phyloP scores from a whole-genome alignment of 495 filamentous ascomycete species.

The Penicillium fimorum region DNA sequence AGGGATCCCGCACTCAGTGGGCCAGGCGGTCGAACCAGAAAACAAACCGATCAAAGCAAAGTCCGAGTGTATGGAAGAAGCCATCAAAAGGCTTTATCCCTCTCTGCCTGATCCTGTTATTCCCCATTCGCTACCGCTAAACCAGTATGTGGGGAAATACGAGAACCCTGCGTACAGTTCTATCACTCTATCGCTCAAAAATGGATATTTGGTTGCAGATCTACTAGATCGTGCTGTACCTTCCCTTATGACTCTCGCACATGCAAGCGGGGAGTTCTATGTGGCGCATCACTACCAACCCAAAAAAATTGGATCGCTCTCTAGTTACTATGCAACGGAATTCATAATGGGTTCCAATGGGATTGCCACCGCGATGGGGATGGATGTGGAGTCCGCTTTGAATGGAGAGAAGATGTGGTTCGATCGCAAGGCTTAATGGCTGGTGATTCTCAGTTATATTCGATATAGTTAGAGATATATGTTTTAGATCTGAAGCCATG shows the following conservation, averaged over 20 bases:
- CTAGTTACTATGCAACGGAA: conserved; percentile 1
- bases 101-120: conserved; percentile 8
- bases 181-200: not conserved
- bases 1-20: not conserved
- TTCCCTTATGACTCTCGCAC: not conserved
- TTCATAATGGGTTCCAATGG: conserved; percentile 1
- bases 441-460: not conserved
- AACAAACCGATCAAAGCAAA: not conserved
- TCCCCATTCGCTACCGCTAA: conserved; percentile 6
- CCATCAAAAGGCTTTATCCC: conserved; percentile 15
- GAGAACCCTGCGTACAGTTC: conserved; percentile 11
- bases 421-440: not conserved
- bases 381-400: conserved; percentile 7
- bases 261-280: conserved; percentile 14
- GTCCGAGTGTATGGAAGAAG: not conserved
- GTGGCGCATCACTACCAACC: conserved; percentile 6
- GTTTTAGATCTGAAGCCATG: not conserved
- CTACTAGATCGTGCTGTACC: conserved; percentile 2
- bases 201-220: not conserved
- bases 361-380: not conserved
- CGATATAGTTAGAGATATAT: not conserved
- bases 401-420: conserved; percentile 12
- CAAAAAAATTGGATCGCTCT: not conserved
- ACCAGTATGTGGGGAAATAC: conserved; percentile 13
- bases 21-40: not conserved